phyloP scores from a whole-genome alignment of 768 basidiomycete species.

The Hydnomerulius pinastri region DNA sequence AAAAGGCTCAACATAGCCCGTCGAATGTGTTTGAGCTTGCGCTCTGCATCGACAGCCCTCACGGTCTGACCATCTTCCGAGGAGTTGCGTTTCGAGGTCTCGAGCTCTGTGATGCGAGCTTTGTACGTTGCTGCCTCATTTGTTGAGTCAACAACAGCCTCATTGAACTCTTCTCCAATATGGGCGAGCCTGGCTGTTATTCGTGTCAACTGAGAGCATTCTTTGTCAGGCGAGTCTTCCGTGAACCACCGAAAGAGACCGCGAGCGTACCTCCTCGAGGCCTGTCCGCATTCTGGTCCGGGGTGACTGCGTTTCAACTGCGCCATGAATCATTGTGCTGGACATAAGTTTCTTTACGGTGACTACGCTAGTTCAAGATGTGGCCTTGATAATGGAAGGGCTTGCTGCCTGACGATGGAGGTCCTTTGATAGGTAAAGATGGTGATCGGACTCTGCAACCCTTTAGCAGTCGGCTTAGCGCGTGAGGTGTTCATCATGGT shows the following conservation, averaged over 20 bases:
- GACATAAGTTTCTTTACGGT: slow-evolving; percentile 1
- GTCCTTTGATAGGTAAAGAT: slow-evolving; percentile 4
- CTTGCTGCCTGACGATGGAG: not conserved
- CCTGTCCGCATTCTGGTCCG: slow-evolving; percentile 20
- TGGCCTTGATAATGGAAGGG: not conserved
- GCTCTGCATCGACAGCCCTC: slow-evolving; percentile 30
- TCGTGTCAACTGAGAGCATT: slow-evolving; percentile 21
- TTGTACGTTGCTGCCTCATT: slow-evolving; percentile 23
- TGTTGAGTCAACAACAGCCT: slow-evolving; percentile 17
- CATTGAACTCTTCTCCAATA: slow-evolving; percentile 34
- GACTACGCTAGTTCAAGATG: not conserved
- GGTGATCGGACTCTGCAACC: slow-evolving; percentile 2
- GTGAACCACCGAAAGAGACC: not conserved
- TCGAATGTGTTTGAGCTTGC: slow-evolving; percentile 34
- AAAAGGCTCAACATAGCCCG: slow-evolving; percentile 45
- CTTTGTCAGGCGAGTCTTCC: not conserved
- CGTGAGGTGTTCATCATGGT: slow-evolving; percentile 9
- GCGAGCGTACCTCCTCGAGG: slow-evolving; percentile 29
- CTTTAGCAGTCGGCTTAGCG: not conserved
- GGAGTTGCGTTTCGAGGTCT: slow-evolving; percentile 31
- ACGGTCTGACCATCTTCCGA: slow-evolving; percentile 29
- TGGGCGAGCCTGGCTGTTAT: slow-evolving; percentile 27
- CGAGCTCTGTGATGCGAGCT: slow-evolving; percentile 39
- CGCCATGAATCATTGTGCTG: not conserved
- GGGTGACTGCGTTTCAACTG: slow-evolving; percentile 14